Conservation (phyloP, 176 grass and related monocot genomes). For the Avena atlantica region DNA sequence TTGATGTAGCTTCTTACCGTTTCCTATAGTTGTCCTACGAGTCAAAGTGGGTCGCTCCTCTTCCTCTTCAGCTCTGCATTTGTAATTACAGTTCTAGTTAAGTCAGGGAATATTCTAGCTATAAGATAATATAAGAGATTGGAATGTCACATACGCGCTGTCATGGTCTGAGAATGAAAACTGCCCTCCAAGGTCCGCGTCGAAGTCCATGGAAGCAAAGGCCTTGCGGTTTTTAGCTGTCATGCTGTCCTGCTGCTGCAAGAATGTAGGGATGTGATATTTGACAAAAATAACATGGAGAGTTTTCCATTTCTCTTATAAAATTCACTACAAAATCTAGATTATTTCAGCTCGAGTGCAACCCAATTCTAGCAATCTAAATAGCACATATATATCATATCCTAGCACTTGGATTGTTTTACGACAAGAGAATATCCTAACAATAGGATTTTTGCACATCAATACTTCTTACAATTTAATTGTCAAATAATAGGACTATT, state of each 20-base stretch:
- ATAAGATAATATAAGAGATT: slow-evolving; percentile 30
- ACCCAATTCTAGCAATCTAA: too few relatives aligned
- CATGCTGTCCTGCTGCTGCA: slow-evolving; percentile 75
- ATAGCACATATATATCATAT: too few relatives aligned
- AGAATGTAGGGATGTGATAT: slow-evolving; percentile 2
- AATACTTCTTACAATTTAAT: not conserved
- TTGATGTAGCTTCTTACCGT: slow-evolving; percentile 53
- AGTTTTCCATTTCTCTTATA: not conserved
- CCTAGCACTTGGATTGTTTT: too few relatives aligned
- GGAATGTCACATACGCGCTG: slow-evolving; percentile 58
- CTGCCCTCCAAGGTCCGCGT: slow-evolving; percentile 61
- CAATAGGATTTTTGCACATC: slow-evolving; percentile 32
- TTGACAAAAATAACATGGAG: slow-evolving; percentile 10
- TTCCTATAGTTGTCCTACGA: slow-evolving; percentile 73
- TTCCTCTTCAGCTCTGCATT: slow-evolving; percentile 77
- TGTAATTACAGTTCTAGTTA: slow-evolving; percentile 4
- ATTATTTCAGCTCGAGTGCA: not conserved
- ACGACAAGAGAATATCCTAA: not conserved
- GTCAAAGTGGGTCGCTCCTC: slow-evolving; percentile 64
- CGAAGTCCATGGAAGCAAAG: slow-evolving; percentile 75
- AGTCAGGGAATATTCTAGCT: not conserved
- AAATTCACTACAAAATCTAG: slow-evolving; percentile 1
- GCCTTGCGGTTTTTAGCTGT: slow-evolving; percentile 56
- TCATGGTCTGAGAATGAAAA: slow-evolving; percentile 74
- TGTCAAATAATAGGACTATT: slow-evolving; percentile 15